Evolutionary conservation across 345 rosid genomes (phyloP).

Genomic region (Syzygium jambos): DNA sequence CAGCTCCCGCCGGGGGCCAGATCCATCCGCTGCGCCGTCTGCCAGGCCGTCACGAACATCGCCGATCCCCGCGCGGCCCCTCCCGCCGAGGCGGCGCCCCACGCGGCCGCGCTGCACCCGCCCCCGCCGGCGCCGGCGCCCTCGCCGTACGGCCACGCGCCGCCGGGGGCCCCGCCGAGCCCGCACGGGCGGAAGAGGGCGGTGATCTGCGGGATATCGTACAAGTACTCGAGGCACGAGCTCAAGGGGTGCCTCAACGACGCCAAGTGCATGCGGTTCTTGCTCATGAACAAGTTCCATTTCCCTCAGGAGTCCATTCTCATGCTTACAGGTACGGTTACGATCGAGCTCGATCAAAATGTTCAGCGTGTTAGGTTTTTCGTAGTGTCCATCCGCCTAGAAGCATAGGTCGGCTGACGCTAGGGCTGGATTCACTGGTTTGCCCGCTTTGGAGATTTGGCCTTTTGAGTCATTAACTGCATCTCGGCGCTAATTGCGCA

Average conservation of each 20-base stretch:
- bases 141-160: constrained; percentile 44
- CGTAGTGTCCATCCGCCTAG: not conserved
- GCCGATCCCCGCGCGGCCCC: constrained; percentile 57
- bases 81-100: constrained; percentile 15
- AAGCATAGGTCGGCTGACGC: not conserved
- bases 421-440: not conserved
- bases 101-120: not conserved
- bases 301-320: constrained; percentile 66
- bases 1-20: constrained; percentile 75
- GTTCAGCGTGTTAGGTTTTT: not conserved
- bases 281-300: constrained; percentile 64
- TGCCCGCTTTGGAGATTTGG: not conserved
- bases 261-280: constrained; percentile 85
- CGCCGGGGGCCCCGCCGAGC: constrained; percentile 43
- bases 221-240: constrained; percentile 65
- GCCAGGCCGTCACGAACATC: constrained; percentile 60
- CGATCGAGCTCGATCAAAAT: not conserved
- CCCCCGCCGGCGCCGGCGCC: constrained; percentile 10
- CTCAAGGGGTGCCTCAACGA: constrained; percentile 88
- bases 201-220: constrained; percentile 81
- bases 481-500: not conserved
- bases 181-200: constrained; percentile 73
- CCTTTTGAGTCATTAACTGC: not conserved
- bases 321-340: constrained; percentile 66
- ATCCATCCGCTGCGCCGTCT: constrained; percentile 72